These are phyloP conservation scores for Phytophthora melonis DNA, from an alignment of 352 stramenopile species.

Conservation along the genomic window DNA sequence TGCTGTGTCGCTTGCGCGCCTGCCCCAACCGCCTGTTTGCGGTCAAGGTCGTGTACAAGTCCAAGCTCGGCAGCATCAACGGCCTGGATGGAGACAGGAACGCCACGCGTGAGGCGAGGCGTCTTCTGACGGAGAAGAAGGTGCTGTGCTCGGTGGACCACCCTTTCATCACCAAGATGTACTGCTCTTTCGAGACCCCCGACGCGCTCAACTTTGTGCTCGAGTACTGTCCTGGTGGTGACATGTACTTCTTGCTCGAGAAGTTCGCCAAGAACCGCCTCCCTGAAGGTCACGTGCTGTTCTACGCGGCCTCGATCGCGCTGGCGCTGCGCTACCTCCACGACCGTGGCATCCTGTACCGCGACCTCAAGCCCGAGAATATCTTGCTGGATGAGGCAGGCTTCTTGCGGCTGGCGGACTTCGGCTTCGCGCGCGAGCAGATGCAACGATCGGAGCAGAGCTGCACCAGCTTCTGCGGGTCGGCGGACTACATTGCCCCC, in stretches of 20 bases:
- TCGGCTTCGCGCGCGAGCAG: slow-evolving; percentile 76
- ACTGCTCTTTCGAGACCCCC: slow-evolving; percentile 92
- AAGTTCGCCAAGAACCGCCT: slow-evolving; percentile 94
- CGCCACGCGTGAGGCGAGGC: slow-evolving; percentile 55
- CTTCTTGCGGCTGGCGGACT: slow-evolving; percentile 90
- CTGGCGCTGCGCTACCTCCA: slow-evolving; percentile 94
- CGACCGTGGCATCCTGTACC: slow-evolving; percentile 82
- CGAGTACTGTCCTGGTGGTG: slow-evolving; percentile 98
- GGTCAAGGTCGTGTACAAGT: slow-evolving; percentile 84
- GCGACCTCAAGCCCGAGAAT: slow-evolving; percentile 94
- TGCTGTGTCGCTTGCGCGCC: slow-evolving; percentile 63
- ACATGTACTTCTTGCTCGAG: slow-evolving; percentile 95
- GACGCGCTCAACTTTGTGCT: slow-evolving; percentile 98
- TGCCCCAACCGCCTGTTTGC: slow-evolving; percentile 62
- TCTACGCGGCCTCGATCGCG: slow-evolving; percentile 98
- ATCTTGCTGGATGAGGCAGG: slow-evolving; percentile 90
- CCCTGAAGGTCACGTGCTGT: slow-evolving; percentile 91
- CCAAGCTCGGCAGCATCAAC: slow-evolving; percentile 55
- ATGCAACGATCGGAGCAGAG: slow-evolving; percentile 64
- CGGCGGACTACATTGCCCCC: slow-evolving; percentile 86
- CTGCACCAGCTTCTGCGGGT: slow-evolving; percentile 87
- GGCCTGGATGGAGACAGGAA: slow-evolving; percentile 37
- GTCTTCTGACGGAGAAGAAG: slow-evolving; percentile 97
- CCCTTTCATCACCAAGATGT: slow-evolving; percentile 98
- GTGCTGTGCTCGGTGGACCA: slow-evolving; percentile 96